phyloP scores from a whole-genome alignment of 108 stramenopile genomes.

The Stephanodiscus minutulus region DNA sequence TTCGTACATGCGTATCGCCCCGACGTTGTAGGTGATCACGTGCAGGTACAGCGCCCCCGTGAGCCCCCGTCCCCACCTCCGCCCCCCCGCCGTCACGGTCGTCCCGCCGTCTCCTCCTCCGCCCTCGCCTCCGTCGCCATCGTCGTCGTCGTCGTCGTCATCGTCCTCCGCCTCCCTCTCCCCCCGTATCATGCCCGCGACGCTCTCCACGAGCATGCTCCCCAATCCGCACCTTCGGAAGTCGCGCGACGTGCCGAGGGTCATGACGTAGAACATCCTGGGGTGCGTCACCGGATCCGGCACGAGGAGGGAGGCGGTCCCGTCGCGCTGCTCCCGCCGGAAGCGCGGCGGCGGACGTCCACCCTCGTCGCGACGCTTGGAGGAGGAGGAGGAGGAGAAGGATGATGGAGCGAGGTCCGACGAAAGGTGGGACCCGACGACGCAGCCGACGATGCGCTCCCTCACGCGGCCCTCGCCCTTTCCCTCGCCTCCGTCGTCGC shows the following conservation, averaged over 20 bases:
- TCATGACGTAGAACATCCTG: slow-evolving; percentile 87
- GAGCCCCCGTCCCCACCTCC: slow-evolving; percentile 20
- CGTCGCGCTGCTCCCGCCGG: neutral
- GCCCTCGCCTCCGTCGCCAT: neutral
- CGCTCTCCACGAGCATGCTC: slow-evolving; percentile 61
- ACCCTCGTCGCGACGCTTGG: neutral
- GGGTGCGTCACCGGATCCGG: slow-evolving; percentile 37
- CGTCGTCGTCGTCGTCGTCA: neutral
- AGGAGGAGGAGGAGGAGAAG: neutral
- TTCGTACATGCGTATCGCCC: slow-evolving; percentile 86
- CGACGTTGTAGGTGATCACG: slow-evolving; percentile 72
- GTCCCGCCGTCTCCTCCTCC: neutral
- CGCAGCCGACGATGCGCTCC: slow-evolving; percentile 48
- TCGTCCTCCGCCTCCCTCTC: slow-evolving; percentile 22
- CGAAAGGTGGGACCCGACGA: slow-evolving; percentile 41
- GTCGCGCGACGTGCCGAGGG: slow-evolving; percentile 63
- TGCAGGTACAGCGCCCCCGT: slow-evolving; percentile 81
- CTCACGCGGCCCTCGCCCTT: slow-evolving; percentile 6
- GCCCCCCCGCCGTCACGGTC: slow-evolving; percentile 42
- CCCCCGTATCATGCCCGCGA: slow-evolving; percentile 50
- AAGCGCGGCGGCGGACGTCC: neutral
- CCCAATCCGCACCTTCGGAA: slow-evolving; percentile 72
- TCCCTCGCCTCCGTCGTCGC: neutral
- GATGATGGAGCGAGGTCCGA: slow-evolving; percentile 1
- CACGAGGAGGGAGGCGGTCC: slow-evolving; percentile 55